Base-by-base conservation (phyloP, 1,139 yeast genomes). In the Geotrichum klebahnii region DNA sequence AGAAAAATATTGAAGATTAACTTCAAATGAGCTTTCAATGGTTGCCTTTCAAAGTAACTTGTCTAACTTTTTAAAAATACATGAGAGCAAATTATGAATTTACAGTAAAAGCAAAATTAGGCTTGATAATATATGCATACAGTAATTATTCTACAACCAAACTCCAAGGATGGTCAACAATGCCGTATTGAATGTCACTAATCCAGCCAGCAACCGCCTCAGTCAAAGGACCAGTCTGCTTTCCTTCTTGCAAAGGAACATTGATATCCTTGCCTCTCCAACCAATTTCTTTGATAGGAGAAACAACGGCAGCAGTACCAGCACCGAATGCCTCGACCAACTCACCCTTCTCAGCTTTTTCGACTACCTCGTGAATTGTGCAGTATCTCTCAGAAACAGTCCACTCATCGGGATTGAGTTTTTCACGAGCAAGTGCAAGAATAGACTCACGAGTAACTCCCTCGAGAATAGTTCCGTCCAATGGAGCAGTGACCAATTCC, bases 391-490 rank as follows among this genome's bases (percentile, higher is more conserved):
- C 97, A 58, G 74, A 77, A 53, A 92, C 73, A 35, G 69, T 76
- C 96, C 97, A 92, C 67, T 85, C 86, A 37, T 75, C 72, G 48
- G 82, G 72, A 60, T 81, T 78, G 61, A 92, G 77, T 63, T 80
- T 82, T 60, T 79, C 84, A 67, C 84, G 81, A 50, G 94, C 85
- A 56, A 92, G 76, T 38, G 77, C 73, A 63, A 92, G 73, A 55
- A 90, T 77, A 17, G 97, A 88, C 68, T 88, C 96, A 73, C 98
- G 82, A 44, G 97, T 89, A 58, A 92, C 95, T 72, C 98, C 98
- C 68, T 89, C 96, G 62, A 92, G 78, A 63, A 92, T 92, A 57
- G 96, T 90, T 56, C 98, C 98, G 66, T 92, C 97, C 62, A 90
- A 75, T 55, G 98, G 98, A 54, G 97, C 95, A 54, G 98, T 92